Evolutionary conservation across 805 yeast genomes (phyloP).

Genomic region (Kluyveromyces dobzhanskii): DNA sequence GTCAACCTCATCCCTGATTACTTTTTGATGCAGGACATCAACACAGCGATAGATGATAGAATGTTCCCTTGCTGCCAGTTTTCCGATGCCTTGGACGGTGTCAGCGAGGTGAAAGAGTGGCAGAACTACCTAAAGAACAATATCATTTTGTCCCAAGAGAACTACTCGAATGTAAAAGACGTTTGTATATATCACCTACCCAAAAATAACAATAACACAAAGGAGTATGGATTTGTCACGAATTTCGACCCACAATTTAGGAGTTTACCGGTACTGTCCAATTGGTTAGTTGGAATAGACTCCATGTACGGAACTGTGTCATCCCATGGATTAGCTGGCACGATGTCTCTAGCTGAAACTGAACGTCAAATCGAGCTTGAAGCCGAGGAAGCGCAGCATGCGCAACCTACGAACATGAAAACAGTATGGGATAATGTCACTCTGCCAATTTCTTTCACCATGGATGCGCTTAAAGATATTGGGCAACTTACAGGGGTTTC

Average conservation of each 20-base stretch:
- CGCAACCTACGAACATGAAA: slow-evolving; percentile 3
- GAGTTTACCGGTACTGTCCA: slow-evolving; percentile 20
- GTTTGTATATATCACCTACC: slow-evolving; percentile 26
- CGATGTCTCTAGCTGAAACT: slow-evolving; percentile 19
- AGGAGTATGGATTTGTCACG: slow-evolving; percentile 22
- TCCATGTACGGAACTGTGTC: slow-evolving; percentile 21
- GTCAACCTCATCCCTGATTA: slow-evolving; percentile 17
- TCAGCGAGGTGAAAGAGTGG: slow-evolving; percentile 16
- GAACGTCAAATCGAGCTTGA: slow-evolving; percentile 8
- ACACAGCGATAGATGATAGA: background rate
- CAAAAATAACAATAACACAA: slow-evolving; percentile 9
- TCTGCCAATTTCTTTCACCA: slow-evolving; percentile 26
- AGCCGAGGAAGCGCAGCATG: slow-evolving; percentile 1
- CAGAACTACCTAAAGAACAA: slow-evolving; percentile 21
- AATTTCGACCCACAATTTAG: slow-evolving; percentile 20
- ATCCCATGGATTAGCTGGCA: slow-evolving; percentile 24
- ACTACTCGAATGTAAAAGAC: slow-evolving; percentile 24
- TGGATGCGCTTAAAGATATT: slow-evolving; percentile 29
- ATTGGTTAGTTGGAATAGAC: slow-evolving; percentile 28
- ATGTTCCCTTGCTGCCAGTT: slow-evolving; percentile 4
- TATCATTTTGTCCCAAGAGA: slow-evolving; percentile 21
- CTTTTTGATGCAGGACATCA: slow-evolving; percentile 1
- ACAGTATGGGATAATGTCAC: slow-evolving; percentile 24
- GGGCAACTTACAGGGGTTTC: slow-evolving; percentile 28
- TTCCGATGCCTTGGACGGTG: background rate